phyloP scores from a whole-genome alignment of 2,329 filamentous ascomycete species.

The Colletotrichum karsti region DNA sequence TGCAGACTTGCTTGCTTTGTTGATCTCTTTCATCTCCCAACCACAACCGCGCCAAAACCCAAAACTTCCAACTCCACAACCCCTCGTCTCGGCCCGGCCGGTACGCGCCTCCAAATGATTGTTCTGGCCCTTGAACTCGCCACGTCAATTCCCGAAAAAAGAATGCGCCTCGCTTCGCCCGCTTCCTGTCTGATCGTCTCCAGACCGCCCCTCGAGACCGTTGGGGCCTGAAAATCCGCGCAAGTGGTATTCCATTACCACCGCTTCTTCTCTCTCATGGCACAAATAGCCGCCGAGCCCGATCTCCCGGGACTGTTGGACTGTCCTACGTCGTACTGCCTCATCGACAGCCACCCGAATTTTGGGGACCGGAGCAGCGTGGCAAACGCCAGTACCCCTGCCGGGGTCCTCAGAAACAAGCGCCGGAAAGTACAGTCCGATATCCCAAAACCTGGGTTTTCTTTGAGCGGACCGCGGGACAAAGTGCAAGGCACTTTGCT shows the following conservation, averaged over 20 bases:
- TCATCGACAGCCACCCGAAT: background rate
- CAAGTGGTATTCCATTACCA: background rate
- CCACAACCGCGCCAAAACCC: background rate
- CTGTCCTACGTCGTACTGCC: background rate
- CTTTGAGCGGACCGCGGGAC: background rate
- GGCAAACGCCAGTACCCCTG: background rate
- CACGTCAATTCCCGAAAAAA: background rate
- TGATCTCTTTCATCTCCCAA: background rate
- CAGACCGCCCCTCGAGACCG: background rate
- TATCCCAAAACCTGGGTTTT: background rate
- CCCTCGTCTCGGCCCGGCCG: background rate
- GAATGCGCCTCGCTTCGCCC: conserved; percentile 18
- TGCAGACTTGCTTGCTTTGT: background rate
- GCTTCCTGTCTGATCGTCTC: background rate
- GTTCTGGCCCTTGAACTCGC: background rate
- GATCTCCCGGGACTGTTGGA: background rate
- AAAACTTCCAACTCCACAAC: background rate
- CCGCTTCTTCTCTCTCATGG: background rate
- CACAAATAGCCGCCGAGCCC: conserved; percentile 17
- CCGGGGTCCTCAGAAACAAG: background rate
- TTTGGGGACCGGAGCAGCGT: background rate
- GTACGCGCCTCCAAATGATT: background rate
- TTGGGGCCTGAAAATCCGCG: background rate
- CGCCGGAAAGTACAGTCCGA: background rate
- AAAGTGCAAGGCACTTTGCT: background rate